A percentile compares a stretch with the other conserved stretches of the same genome.
These are phyloP conservation scores for Monosporascus sp. DNA, from an alignment of 2,329 filamentous ascomycete species.

Conservation along the genomic window DNA sequence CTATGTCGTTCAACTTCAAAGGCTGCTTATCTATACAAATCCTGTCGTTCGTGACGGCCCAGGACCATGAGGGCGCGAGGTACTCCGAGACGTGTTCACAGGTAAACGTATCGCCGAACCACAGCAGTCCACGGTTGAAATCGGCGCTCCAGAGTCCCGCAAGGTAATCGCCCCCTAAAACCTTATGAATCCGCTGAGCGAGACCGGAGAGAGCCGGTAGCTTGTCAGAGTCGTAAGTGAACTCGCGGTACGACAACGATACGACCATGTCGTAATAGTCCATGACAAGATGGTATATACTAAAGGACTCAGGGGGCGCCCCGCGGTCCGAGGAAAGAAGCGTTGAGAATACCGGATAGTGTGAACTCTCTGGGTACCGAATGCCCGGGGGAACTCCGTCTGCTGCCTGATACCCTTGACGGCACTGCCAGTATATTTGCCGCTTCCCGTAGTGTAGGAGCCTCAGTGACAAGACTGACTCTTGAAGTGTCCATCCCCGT, in stretches of 20 bases:
- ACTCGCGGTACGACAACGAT: neutral
- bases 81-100: neutral
- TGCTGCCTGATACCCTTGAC: neutral
- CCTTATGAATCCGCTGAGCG: neutral
- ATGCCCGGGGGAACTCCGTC: neutral
- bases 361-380: neutral
- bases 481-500: slow-evolving; percentile 4
- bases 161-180: too few species aligned
- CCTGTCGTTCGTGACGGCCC: slow-evolving; percentile 1
- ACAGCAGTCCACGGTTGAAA: too few species aligned
- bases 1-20: too few species aligned
- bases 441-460: slow-evolving; percentile 1
- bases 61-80: slow-evolving; percentile 5
- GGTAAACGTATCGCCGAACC: too few species aligned
- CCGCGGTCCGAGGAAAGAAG: too few species aligned
- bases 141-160: too few species aligned
- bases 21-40: too few species aligned
- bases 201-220: slow-evolving; percentile 2
- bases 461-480: slow-evolving; percentile 2
- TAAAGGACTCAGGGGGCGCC: too few species aligned
- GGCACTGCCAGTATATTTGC: slow-evolving; percentile 6
- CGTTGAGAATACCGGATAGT: too few species aligned
- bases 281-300: neutral
- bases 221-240: slow-evolving; percentile 1
- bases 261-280: neutral